Conservation (phyloP, 2,329 filamentous ascomycete genomes). For the Cladosporium sp. region DNA sequence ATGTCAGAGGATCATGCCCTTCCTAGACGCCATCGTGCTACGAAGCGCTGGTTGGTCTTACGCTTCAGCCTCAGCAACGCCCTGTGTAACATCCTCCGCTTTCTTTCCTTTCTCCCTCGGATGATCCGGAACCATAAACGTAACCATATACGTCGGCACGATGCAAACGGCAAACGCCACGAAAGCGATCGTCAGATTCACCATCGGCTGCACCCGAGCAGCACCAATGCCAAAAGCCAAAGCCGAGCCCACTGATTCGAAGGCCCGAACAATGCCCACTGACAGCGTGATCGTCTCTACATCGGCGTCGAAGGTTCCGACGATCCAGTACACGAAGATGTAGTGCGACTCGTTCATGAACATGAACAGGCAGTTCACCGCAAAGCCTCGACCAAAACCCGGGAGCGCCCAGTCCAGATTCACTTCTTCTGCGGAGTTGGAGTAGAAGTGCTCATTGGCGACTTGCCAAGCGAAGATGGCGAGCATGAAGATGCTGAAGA, state of each 20-base stretch:
- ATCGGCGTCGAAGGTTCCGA: neutral
- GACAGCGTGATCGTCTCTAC: constrained; percentile 5
- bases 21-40: too few relatives aligned
- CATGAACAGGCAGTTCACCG: constrained; percentile 8
- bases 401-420: constrained; percentile 2
- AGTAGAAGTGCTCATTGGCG: neutral
- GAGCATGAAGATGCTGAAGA: neutral
- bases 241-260: neutral
- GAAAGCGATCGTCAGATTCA: neutral
- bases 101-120: neutral
- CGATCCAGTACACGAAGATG: constrained; percentile 6
- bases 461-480: constrained; percentile 2
- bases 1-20: too few relatives aligned
- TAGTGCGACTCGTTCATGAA: constrained; percentile 13
- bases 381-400: neutral
- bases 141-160: neutral
- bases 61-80: neutral
- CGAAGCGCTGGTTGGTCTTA: neutral
- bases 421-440: neutral
- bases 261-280: neutral
- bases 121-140: neutral
- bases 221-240: constrained; percentile 8
- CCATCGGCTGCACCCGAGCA: neutral
- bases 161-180: neutral
- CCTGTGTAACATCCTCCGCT: neutral